Evolutionary conservation across 2,329 filamentous ascomycete species (phyloP).

Genomic region (Coleophoma cylindrospora): DNA sequence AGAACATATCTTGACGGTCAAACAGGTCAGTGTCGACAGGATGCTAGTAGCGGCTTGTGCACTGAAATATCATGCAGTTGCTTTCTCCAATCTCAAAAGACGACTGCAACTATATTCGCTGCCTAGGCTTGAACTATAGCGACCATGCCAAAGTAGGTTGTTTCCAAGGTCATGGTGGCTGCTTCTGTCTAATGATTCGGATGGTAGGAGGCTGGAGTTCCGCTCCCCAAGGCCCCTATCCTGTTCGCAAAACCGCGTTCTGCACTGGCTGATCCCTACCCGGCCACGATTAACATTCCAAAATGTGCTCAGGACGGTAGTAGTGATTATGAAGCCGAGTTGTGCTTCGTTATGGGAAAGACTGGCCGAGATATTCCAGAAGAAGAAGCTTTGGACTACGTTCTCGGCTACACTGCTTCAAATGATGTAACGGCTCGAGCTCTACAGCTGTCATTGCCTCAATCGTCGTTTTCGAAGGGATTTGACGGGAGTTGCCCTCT

Average conservation of each 20-base stretch:
- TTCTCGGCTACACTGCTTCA: conserved; percentile 35
- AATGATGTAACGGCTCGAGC: conserved; percentile 37
- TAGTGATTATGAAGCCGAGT: conserved; percentile 33
- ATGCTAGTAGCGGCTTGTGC: too few relatives aligned
- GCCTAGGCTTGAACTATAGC: conserved; percentile 26
- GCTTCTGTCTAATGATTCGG: background rate
- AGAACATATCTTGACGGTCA: conserved; percentile 14
- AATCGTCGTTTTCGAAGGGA: conserved; percentile 38
- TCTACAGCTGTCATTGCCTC: conserved; percentile 34
- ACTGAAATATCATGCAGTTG: conserved; percentile 11
- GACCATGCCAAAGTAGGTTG: conserved; percentile 23
- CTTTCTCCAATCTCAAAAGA: conserved; percentile 22
- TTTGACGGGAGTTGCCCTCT: conserved; percentile 37
- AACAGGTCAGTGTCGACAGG: conserved; percentile 2
- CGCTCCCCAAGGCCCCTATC: conserved; percentile 22
- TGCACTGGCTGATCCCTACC: conserved; percentile 22
- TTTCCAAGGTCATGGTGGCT: background rate
- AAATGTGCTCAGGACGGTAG: conserved; percentile 25
- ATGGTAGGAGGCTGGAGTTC: conserved; percentile 19
- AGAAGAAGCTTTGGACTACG: conserved; percentile 31
- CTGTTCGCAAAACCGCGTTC: conserved; percentile 26
- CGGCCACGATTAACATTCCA: conserved; percentile 23
- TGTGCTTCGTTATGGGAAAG: conserved; percentile 41
- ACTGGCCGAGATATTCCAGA: conserved; percentile 34
- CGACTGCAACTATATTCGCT: conserved; percentile 25